A percentile compares a stretch with the other conserved stretches of the same genome.
These are phyloP conservation scores for Argentina anserina DNA, from an alignment of 306 rosid species.

Conservation along the genomic window DNA sequence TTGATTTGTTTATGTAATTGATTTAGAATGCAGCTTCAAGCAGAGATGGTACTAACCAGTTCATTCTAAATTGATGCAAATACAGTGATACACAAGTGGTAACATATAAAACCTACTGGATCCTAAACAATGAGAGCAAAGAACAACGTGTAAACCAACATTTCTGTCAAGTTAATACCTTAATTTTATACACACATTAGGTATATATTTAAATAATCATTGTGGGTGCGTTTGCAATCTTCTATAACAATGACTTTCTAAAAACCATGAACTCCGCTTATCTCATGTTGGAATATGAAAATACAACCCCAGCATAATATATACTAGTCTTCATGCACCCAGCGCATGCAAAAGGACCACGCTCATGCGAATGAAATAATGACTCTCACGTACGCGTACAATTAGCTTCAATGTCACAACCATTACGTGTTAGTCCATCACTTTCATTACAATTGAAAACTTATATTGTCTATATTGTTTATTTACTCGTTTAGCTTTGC, in stretches of 20 bases:
- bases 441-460: too few relatives aligned
- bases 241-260: neutral
- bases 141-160: neutral
- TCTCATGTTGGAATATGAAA: constrained; percentile 1
- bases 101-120: neutral
- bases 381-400: too few relatives aligned
- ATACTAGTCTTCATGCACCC: too few relatives aligned
- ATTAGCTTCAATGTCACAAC: too few relatives aligned
- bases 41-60: neutral
- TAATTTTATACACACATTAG: constrained; percentile 3
- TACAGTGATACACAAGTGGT: neutral
- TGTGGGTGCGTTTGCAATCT: neutral
- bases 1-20: neutral
- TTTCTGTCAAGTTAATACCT: neutral
- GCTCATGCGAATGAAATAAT: too few relatives aligned
- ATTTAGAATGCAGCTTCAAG: neutral
- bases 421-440: too few relatives aligned
- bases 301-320: neutral
- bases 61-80: neutral
- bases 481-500: too few relatives aligned
- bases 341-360: too few relatives aligned
- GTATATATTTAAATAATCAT: neutral
- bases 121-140: neutral
- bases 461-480: too few relatives aligned
- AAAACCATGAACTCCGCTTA: neutral